Evolutionary conservation across 805 yeast species (phyloP).

Genomic region (Metschnikowia borealis): DNA sequence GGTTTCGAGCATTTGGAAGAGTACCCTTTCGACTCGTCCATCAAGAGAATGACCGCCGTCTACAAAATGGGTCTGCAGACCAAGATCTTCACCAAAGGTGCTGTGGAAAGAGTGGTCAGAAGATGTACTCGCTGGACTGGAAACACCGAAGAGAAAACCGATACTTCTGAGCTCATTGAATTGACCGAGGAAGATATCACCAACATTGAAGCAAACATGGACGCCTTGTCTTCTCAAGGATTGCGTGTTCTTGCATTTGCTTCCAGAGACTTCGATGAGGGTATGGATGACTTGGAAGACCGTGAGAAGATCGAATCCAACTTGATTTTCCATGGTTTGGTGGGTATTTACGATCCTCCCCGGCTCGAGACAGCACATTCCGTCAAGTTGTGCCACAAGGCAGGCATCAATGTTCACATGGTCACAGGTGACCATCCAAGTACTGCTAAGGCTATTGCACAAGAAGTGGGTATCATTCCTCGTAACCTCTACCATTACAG

Average conservation of each 20-base stretch:
- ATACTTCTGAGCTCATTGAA: slow-evolving; percentile 12
- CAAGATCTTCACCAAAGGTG: slow-evolving; percentile 19
- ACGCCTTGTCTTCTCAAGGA: slow-evolving; percentile 19
- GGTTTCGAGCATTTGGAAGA: slow-evolving; percentile 15
- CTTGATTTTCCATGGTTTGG: slow-evolving; percentile 19
- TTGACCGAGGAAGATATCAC: slow-evolving; percentile 17
- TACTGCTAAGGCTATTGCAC: slow-evolving; percentile 21
- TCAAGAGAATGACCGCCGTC: slow-evolving; percentile 19
- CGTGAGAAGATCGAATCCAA: slow-evolving; percentile 18
- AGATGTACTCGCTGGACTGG: slow-evolving; percentile 19
- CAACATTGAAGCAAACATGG: slow-evolving; percentile 17
- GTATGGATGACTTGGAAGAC: slow-evolving; percentile 13
- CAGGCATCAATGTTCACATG: slow-evolving; percentile 21
- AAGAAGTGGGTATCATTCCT: slow-evolving; percentile 24
- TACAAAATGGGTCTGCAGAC: slow-evolving; percentile 13
- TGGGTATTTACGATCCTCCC: slow-evolving; percentile 22
- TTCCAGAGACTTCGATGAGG: slow-evolving; percentile 12
- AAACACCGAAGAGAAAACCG: slow-evolving; percentile 17
- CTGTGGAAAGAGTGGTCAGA: slow-evolving; percentile 18
- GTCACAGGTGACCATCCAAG: slow-evolving; percentile 22
- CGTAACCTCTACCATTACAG: slow-evolving; percentile 52
- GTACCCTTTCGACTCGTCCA: slow-evolving; percentile 18
- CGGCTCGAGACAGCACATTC: slow-evolving; percentile 18
- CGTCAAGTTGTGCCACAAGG: slow-evolving; percentile 19
- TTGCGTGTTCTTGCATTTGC: slow-evolving; percentile 21